Base-by-base conservation (phyloP, 2,329 filamentous ascomycete species). In the Gliomastix tumulicola region DNA sequence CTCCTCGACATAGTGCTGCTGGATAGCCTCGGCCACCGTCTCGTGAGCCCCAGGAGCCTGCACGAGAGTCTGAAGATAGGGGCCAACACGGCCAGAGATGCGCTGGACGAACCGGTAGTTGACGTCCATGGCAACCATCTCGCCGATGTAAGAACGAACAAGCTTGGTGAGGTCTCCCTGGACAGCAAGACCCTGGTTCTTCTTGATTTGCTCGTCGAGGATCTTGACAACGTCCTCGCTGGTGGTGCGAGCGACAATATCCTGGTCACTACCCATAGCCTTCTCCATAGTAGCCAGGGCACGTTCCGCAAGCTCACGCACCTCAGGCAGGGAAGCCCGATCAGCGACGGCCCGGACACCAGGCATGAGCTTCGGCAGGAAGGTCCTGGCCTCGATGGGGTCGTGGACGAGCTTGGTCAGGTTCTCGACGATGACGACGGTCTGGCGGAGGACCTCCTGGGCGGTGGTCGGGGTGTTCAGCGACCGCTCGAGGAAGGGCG, bases 351-450 rank as follows among this genome's bases (percentile, higher is more conserved):
- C 76, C 69, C 96, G 88, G 32, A 98, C 85, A 76, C 92, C 92
- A 30, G 92, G 92, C 54, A 86, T 84, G 36, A 98, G 72, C 65
- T 95, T 96, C 35, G 92, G 92, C 56, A 98, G 66, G 73, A 98
- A 98, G 38, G 87, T 87, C 47, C 92, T 78, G 22, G 92, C 92
- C 68, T 98, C 92, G 41, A 95, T 79, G 12, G 92, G 92, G 58
- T 82, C 89, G 62, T 98, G 92, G 20, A 98, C 92, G 21, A 98
- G 79, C 69, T 95, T 97, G 42, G 92, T 98, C 68, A 98, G 70
- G 66, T 98, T 98, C 68, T 98, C 92, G 16, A 92, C 85, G 35
- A 98, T 94, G 37, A 98, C 88, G 21, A 94, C 88, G 4, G 92
- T 95, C 66, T 96, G 90, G 43, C 92, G 84, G 38, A 96, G 73